A percentile compares a stretch with the other conserved stretches of the same genome.
Conservation (phyloP, 176 grass and related monocot species). For the Phoenix dactylifera region DNA sequence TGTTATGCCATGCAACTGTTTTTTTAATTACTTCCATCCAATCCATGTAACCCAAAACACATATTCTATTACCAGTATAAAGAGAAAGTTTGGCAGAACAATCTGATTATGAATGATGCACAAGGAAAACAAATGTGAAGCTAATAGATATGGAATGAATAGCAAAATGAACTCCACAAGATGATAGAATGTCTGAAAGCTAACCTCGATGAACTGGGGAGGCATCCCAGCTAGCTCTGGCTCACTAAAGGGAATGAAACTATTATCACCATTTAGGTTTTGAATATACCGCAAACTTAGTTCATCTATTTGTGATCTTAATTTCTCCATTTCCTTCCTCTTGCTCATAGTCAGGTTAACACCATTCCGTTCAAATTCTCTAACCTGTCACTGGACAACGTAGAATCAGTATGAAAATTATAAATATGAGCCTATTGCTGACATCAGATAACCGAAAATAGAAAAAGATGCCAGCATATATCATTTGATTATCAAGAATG, state of each 20-base stretch:
- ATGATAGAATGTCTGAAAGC: slow-evolving; percentile 4
- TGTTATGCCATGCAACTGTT: too few relatives aligned
- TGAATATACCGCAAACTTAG: slow-evolving; percentile 75
- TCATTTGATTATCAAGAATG: too few relatives aligned
- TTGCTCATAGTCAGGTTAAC: slow-evolving; percentile 57
- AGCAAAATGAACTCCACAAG: background rate
- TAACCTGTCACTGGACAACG: slow-evolving; percentile 63
- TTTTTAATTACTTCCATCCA: too few relatives aligned
- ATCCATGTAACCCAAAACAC: too few relatives aligned
- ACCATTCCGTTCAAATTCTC: slow-evolving; percentile 84
- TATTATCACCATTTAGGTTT: slow-evolving; percentile 56
- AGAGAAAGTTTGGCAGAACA: too few relatives aligned
- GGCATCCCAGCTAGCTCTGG: slow-evolving; percentile 82
- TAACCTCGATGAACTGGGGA: slow-evolving; percentile 73
- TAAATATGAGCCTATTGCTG: too few relatives aligned
- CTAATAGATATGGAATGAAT: background rate
- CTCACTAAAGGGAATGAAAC: slow-evolving; percentile 57
- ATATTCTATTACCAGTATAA: too few relatives aligned
- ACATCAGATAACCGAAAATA: too few relatives aligned
- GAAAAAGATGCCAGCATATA: too few relatives aligned
- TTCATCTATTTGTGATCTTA: slow-evolving; percentile 60
- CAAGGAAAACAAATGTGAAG: too few relatives aligned
- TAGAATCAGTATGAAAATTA: slow-evolving; percentile 27
- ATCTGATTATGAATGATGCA: too few relatives aligned
- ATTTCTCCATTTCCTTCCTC: slow-evolving; percentile 71